Evolutionary conservation across 176 grass and related monocot species (phyloP).

Genomic region (Pharus latifolius): DNA sequence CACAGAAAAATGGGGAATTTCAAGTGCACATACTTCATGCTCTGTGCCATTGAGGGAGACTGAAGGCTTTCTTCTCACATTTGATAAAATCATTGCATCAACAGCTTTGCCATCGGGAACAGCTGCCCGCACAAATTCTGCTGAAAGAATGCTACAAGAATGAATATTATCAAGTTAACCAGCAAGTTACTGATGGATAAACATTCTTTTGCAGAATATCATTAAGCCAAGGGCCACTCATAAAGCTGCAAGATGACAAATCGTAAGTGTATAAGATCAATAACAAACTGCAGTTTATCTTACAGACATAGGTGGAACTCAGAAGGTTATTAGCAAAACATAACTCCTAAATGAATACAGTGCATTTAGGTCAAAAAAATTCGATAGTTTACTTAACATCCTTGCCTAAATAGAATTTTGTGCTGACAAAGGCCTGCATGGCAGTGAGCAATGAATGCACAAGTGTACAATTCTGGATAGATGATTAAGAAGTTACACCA

Average conservation of each 20-base stretch:
- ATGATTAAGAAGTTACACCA: background rate
- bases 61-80: conserved; percentile 47
- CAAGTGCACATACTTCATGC: conserved; percentile 50
- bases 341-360: background rate
- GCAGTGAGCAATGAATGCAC: background rate
- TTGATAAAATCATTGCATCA: conserved; percentile 67
- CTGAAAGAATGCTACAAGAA: conserved; percentile 99
- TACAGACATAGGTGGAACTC: background rate
- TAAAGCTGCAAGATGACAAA: background rate
- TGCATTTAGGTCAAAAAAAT: background rate
- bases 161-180: conserved; percentile 66
- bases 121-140: conserved; percentile 92
- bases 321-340: background rate
- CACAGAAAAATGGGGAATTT: background rate
- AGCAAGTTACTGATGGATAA: conserved; percentile 19
- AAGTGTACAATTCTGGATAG: too few relatives aligned
- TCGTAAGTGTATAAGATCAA: background rate
- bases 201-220: background rate
- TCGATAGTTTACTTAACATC: background rate
- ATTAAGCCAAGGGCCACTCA: background rate
- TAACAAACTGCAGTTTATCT: background rate
- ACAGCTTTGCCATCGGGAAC: conserved; percentile 77
- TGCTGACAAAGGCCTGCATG: background rate
- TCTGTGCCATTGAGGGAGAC: conserved; percentile 60
- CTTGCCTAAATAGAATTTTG: background rate